A percentile compares a stretch with the other conserved stretches of the same genome.
These are phyloP conservation scores for Stramenopiles sp. DNA, from an alignment of 352 stramenopile species.

Conservation along the genomic window DNA sequence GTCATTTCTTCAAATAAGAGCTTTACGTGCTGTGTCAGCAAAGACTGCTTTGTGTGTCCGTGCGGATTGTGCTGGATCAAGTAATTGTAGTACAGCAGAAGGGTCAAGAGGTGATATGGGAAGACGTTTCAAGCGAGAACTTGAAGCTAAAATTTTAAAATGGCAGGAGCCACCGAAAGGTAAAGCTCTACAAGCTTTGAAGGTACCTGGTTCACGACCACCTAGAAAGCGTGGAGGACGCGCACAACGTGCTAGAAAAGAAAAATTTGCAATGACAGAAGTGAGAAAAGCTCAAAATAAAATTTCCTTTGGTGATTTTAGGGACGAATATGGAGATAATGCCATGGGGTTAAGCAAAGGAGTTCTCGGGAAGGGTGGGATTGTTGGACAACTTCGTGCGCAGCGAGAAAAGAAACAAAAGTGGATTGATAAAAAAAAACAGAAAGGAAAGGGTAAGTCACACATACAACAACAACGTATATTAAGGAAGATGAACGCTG, in stretches of 20 bases:
- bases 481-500: too few relatives aligned
- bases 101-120: slow-evolving; percentile 22
- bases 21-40: slow-evolving; percentile 53
- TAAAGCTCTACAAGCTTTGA: slow-evolving; percentile 79
- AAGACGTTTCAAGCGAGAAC: slow-evolving; percentile 37
- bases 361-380: too few relatives aligned
- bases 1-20: slow-evolving; percentile 55
- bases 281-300: slow-evolving; percentile 80
- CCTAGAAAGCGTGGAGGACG: slow-evolving; percentile 62
- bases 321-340: slow-evolving; percentile 85
- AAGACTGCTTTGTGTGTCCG: slow-evolving; percentile 20
- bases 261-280: slow-evolving; percentile 80
- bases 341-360: slow-evolving; percentile 79
- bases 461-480: too few relatives aligned
- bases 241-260: slow-evolving; percentile 77
- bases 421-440: too few relatives aligned
- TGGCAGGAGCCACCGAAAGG: slow-evolving; percentile 81
- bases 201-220: slow-evolving; percentile 65
- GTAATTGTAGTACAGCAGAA: slow-evolving; percentile 49
- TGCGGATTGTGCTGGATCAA: slow-evolving; percentile 45
- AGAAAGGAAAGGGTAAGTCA: too few relatives aligned
- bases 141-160: slow-evolving; percentile 76
- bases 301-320: slow-evolving; percentile 53
- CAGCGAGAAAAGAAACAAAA: too few relatives aligned
- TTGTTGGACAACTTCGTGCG: too few relatives aligned